Conservation (phyloP, 805 yeast species). For the Jamesozyma piceae region DNA sequence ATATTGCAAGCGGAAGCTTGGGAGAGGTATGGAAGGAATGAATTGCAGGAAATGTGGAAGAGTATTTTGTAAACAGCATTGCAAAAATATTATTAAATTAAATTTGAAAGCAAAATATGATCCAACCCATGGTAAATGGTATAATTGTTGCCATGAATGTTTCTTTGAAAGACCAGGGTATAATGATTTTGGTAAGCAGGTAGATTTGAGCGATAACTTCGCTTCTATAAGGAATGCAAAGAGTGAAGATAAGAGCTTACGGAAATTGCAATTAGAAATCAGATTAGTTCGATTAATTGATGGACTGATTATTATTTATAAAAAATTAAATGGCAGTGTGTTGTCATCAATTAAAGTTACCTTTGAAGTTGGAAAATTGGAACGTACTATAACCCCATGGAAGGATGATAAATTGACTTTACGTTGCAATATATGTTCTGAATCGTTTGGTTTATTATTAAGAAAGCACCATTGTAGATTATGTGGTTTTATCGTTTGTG, state of each 20-base stretch:
- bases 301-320: slow-evolving; percentile 22
- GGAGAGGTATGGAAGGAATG: slow-evolving; percentile 32
- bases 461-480: slow-evolving; percentile 88
- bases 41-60: slow-evolving; percentile 75
- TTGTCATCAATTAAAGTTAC: slow-evolving; percentile 19
- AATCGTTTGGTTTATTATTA: slow-evolving; percentile 44
- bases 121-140: slow-evolving; percentile 50
- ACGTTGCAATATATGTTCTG: slow-evolving; percentile 57
- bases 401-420: slow-evolving; percentile 39
- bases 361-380: slow-evolving; percentile 33
- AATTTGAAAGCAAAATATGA: slow-evolving; percentile 40
- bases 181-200: slow-evolving; percentile 34
- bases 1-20: slow-evolving; percentile 49
- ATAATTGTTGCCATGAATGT: slow-evolving; percentile 60
- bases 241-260: slow-evolving; percentile 42
- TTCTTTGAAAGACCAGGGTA: slow-evolving; percentile 47
- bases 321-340: slow-evolving; percentile 15
- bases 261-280: slow-evolving; percentile 50
- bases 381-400: slow-evolving; percentile 54
- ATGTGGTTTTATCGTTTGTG: slow-evolving; percentile 81
- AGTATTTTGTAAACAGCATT: slow-evolving; percentile 58
- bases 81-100: slow-evolving; percentile 45
- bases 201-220: slow-evolving; percentile 42
- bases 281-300: slow-evolving; percentile 42
- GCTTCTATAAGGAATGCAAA: slow-evolving; percentile 32